Evolutionary conservation across 2,329 filamentous ascomycete species (phyloP).

Genomic region (Colletotrichum chlorophyti): DNA sequence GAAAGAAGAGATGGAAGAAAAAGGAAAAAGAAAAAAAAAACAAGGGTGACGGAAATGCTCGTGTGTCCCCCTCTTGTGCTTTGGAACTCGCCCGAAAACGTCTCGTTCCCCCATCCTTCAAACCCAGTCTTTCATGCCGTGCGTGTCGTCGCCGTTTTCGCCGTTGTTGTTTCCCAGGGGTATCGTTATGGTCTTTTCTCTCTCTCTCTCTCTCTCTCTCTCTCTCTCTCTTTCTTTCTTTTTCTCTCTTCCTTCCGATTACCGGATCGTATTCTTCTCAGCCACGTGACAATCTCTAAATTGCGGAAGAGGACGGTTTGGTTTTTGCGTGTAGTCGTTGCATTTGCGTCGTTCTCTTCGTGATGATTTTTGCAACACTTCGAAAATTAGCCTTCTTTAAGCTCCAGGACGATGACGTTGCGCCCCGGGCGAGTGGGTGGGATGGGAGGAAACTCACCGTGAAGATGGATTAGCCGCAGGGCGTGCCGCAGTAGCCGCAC

Average conservation of each 20-base stretch:
- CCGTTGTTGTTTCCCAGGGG: slow-evolving; percentile 25
- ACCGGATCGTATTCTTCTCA: slow-evolving; percentile 10
- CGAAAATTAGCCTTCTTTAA: no score
- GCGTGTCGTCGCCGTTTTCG: no score
- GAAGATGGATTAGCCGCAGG: slow-evolving; percentile 38
- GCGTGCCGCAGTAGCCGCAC: slow-evolving; percentile 59
- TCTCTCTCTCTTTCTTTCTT: no score
- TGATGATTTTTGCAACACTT: no score
- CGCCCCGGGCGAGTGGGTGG: not conserved
- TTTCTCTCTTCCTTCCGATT: not conserved
- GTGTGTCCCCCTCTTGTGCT: slow-evolving; percentile 22
- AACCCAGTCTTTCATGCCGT: no score
- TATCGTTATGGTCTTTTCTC: slow-evolving; percentile 28
- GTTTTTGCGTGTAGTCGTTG: not conserved
- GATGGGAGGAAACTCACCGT: slow-evolving; percentile 21
- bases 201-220: no score
- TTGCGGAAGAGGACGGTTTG: no score
- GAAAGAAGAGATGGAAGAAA: no score
- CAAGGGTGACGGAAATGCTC: slow-evolving; percentile 17
- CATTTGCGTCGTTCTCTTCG: not conserved
- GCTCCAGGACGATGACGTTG: not conserved
- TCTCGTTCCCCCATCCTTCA: no score
- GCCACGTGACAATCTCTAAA: slow-evolving; percentile 9
- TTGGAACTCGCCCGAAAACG: no score
- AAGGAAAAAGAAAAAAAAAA: not conserved